These are phyloP conservation scores for Xylona heveae DNA, from an alignment of 495 filamentous ascomycete genomes.

Conservation along the genomic window DNA sequence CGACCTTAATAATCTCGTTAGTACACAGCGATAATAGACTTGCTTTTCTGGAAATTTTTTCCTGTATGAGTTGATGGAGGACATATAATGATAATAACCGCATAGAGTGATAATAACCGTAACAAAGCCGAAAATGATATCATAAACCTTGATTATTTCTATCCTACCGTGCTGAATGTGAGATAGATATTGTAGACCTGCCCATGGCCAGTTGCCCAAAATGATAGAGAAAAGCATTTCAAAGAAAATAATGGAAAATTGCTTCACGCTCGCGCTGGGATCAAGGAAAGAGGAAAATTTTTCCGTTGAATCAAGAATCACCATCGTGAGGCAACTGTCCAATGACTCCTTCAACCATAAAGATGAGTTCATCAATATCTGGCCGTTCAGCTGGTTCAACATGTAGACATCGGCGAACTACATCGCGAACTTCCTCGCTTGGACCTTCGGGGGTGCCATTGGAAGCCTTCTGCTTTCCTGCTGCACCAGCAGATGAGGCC, in stretches of 20 bases:
- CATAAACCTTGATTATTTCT: not conserved
- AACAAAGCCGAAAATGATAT: too few relatives aligned
- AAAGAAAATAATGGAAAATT: not conserved
- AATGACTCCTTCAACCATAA: constrained; percentile 55
- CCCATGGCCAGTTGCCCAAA: not conserved
- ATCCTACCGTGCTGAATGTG: not conserved
- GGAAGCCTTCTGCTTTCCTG: constrained; percentile 33
- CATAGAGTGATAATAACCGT: too few relatives aligned
- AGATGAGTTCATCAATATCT: constrained; percentile 75
- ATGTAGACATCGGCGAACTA: constrained; percentile 70
- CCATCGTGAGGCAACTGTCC: constrained; percentile 52
- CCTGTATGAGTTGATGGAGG: too few relatives aligned
- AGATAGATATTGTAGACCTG: not conserved
- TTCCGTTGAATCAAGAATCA: not conserved
- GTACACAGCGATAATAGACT: too few relatives aligned
- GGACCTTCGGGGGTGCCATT: constrained; percentile 24
- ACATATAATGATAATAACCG: too few relatives aligned
- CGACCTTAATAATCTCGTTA: too few relatives aligned
- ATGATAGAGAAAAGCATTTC: not conserved
- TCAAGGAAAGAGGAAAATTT: not conserved
- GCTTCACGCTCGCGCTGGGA: too few relatives aligned
- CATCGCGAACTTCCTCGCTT: constrained; percentile 57
- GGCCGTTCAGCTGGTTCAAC: constrained; percentile 88
- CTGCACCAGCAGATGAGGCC: constrained; percentile 22
- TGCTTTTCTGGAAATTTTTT: too few relatives aligned